Conservation (phyloP, 2,329 filamentous ascomycete species). For the Colletotrichum kahawae region DNA sequence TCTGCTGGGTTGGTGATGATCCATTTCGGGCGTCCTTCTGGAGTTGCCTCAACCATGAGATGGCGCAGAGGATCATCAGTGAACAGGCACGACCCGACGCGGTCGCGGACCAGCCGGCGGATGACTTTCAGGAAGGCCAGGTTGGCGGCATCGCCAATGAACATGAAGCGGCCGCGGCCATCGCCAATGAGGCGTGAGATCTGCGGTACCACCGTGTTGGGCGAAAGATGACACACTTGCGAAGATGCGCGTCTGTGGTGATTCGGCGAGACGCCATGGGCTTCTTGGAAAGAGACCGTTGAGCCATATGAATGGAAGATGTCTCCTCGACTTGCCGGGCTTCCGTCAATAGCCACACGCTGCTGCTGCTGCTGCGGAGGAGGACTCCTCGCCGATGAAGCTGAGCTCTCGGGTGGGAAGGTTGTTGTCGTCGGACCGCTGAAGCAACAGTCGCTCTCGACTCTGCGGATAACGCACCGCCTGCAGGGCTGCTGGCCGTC, state of each 20-base stretch:
- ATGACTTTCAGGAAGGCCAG: constrained; percentile 38
- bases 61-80: constrained; percentile 38
- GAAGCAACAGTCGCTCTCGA: constrained; percentile 26
- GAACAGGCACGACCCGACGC: constrained; percentile 35
- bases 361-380: background rate
- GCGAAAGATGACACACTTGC: constrained; percentile 6
- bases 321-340: background rate
- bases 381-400: background rate
- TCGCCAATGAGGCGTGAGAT: constrained; percentile 36
- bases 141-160: constrained; percentile 40
- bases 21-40: constrained; percentile 32
- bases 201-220: constrained; percentile 22
- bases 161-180: constrained; percentile 37
- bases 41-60: constrained; percentile 36
- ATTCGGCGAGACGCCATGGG: background rate
- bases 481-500: constrained; percentile 30
- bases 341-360: background rate
- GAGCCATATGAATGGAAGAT: background rate
- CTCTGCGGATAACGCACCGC: constrained; percentile 28
- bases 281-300: background rate
- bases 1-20: constrained; percentile 22
- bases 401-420: background rate
- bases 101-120: constrained; percentile 33
- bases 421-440: background rate
- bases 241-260: background rate